Percentiles rank a stretch among this genome's conserved stretches.
Evolutionary conservation across 2,329 filamentous ascomycete genomes (phyloP).

Genomic region (Paramyrothecium sp.): DNA sequence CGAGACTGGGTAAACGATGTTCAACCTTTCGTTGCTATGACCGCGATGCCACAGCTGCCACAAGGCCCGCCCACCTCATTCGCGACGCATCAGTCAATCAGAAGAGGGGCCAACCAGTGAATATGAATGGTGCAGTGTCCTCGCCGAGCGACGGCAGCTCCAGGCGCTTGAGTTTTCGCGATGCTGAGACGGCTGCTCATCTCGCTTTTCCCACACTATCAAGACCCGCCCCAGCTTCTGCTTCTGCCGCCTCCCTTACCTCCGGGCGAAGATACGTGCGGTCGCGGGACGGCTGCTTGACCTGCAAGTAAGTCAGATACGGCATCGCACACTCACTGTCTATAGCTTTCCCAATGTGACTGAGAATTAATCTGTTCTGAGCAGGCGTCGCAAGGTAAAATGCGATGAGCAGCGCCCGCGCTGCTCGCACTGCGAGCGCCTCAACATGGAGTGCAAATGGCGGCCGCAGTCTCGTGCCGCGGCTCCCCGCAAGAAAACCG

Average conservation of each 20-base stretch:
- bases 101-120: neutral
- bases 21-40: no score
- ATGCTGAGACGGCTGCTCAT: neutral
- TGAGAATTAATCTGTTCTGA: no score
- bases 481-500: slow-evolving; percentile 12
- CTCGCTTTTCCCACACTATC: neutral
- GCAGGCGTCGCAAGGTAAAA: slow-evolving; percentile 46
- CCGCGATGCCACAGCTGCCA: no score
- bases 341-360: no score
- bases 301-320: slow-evolving; percentile 37
- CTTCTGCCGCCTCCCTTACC: slow-evolving; percentile 1
- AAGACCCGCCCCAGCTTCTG: neutral
- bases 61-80: no score
- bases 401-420: slow-evolving; percentile 50
- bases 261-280: slow-evolving; percentile 20
- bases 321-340: neutral
- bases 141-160: neutral
- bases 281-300: slow-evolving; percentile 35
- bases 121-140: neutral
- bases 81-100: no score
- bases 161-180: neutral
- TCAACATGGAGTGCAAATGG: slow-evolving; percentile 53
- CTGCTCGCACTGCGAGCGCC: slow-evolving; percentile 49
- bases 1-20: no score
- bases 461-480: slow-evolving; percentile 28